A percentile compares a stretch with the other conserved stretches of the same genome.
Evolutionary conservation across 495 filamentous ascomycete genomes (phyloP).

Genomic region (Daldinia loculata): DNA sequence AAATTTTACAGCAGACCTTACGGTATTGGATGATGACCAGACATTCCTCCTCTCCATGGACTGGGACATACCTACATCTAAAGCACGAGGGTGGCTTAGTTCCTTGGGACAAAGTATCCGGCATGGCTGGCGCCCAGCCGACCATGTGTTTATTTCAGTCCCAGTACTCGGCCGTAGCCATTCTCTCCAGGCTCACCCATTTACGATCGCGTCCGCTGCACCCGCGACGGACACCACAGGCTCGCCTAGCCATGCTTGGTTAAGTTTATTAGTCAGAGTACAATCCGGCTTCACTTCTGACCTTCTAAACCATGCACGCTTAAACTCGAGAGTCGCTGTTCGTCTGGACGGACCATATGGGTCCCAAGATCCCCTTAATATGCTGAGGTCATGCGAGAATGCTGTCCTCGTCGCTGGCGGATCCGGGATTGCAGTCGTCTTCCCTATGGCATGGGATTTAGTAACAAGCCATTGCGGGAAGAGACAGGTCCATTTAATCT

Average conservation of each 20-base stretch:
- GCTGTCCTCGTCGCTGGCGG: conserved; percentile 68
- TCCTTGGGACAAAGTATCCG: conserved; percentile 48
- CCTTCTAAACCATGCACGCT: conserved; percentile 59
- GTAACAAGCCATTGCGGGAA: conserved; percentile 27
- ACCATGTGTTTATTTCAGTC: conserved; percentile 67
- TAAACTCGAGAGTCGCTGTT: conserved; percentile 49
- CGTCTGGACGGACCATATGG: conserved; percentile 68
- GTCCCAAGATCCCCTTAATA: conserved; percentile 44
- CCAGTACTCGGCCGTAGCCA: conserved; percentile 58
- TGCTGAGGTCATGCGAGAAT: conserved; percentile 53
- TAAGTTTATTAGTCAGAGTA: conserved; percentile 64
- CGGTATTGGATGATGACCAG: conserved; percentile 58
- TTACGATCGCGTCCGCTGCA: conserved; percentile 66
- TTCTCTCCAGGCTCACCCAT: conserved; percentile 65
- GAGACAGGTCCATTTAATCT: conserved; percentile 62
- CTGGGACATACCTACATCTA: conserved; percentile 47
- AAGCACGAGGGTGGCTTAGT: conserved; percentile 2
- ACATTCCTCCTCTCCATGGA: conserved; percentile 58
- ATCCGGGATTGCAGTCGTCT: conserved; percentile 68
- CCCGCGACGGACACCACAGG: conserved; percentile 30
- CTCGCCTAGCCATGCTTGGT: conserved; percentile 48
- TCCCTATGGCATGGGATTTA: conserved; percentile 59
- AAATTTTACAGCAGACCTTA: conserved; percentile 54
- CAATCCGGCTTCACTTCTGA: conserved; percentile 66
- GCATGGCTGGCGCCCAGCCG: conserved; percentile 64